phyloP scores from a whole-genome alignment of 2,329 filamentous ascomycete genomes.

The Sarocladium kiliense region DNA sequence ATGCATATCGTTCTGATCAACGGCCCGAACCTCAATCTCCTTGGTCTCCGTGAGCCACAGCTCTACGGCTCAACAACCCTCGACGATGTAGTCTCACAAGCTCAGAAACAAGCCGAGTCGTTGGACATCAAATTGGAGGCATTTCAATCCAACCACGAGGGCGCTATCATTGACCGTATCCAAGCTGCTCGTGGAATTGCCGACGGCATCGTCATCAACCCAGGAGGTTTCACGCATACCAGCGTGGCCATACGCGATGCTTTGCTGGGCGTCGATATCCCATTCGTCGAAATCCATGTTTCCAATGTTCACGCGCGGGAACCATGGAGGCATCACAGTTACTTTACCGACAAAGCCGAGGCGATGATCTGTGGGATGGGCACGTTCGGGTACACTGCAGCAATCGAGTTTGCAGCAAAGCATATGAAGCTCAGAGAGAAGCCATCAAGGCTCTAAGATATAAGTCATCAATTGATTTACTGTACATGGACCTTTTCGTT shows the following conservation, averaged over 20 bases:
- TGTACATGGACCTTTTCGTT: too few species aligned
- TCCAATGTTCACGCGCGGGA: conserved; percentile 71
- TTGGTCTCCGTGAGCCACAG: conserved; percentile 68
- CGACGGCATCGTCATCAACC: conserved; percentile 70
- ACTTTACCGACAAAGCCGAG: conserved; percentile 69
- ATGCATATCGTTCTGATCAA: conserved; percentile 64
- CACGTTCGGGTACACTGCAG: conserved; percentile 55
- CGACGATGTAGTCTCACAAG: conserved; percentile 48
- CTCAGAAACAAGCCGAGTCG: conserved; percentile 40
- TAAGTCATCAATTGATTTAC: too few species aligned
- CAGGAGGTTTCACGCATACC: conserved; percentile 70
- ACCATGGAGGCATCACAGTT: conserved; percentile 63
- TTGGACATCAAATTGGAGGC: conserved; percentile 45
- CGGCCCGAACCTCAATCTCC: conserved; percentile 78
- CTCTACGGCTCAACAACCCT: conserved; percentile 70
- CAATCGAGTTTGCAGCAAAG: conserved; percentile 48
- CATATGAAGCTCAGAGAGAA: conserved; percentile 37
- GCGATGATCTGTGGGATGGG: conserved; percentile 69
- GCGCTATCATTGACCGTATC: conserved; percentile 67
- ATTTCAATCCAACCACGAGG: conserved; percentile 78
- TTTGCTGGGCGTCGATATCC: conserved; percentile 60
- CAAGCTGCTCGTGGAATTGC: conserved; percentile 55
- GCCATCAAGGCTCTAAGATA: not conserved
- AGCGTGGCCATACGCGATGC: conserved; percentile 73
- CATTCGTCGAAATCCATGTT: conserved; percentile 75